Percentiles rank a stretch among this genome's conserved stretches.
phyloP scores from a whole-genome alignment of 164 flowering plant genomes.

The Liriodendron chinense region DNA sequence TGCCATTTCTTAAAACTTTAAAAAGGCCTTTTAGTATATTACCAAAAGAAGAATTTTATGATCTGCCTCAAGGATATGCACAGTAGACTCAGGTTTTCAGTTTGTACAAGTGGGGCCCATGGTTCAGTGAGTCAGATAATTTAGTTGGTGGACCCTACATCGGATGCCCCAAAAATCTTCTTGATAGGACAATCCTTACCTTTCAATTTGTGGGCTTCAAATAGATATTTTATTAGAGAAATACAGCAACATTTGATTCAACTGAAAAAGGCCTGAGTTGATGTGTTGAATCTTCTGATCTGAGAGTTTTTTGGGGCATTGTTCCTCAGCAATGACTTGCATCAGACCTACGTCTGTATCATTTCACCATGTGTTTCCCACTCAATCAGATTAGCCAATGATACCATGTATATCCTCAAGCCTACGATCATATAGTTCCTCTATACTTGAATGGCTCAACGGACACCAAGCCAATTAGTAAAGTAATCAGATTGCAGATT shows the following conservation, averaged over 20 bases:
- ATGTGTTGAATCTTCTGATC: neutral
- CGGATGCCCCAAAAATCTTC: neutral
- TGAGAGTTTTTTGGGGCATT: neutral
- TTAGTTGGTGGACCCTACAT: neutral
- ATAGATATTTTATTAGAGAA: no score
- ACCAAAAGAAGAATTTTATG: neutral
- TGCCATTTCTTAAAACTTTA: neutral
- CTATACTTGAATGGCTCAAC: no score
- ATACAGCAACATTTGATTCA: neutral
- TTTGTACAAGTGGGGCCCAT: neutral
- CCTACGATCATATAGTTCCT: neutral
- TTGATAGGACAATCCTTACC: neutral
- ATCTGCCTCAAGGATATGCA: neutral
- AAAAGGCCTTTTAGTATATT: neutral
- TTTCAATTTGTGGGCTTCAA: neutral
- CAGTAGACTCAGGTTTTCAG: neutral
- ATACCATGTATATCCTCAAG: neutral
- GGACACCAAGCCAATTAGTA: neutral
- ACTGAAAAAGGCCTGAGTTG: neutral
- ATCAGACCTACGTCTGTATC: neutral
- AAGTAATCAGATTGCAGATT: neutral
- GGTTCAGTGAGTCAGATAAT: neutral
- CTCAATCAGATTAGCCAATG: neutral
- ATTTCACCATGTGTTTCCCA: neutral
- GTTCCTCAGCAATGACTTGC: neutral